Conservation (phyloP, 176 grass and related monocot species). For the Dactylis glomerata region DNA sequence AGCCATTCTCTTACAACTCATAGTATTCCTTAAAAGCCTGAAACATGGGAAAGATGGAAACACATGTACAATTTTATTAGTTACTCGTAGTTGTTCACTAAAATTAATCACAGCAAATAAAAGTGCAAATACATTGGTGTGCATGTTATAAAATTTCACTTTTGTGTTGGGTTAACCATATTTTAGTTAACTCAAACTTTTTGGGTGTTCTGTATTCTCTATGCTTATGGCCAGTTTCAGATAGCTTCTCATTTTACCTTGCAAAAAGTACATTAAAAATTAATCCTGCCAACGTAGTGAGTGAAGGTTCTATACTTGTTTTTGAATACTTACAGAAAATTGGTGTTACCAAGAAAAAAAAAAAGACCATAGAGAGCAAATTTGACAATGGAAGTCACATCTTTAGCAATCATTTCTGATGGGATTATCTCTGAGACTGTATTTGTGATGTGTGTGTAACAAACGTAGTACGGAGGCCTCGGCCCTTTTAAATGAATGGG, state of each 20-base stretch:
- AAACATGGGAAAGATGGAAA: neutral
- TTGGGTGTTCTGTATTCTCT: neutral
- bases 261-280: neutral
- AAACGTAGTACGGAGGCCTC: neutral
- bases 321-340: neutral
- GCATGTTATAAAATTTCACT: neutral
- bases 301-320: neutral
- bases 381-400: neutral
- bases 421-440: neutral
- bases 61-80: neutral
- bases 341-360: neutral
- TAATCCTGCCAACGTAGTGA: neutral
- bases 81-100: neutral
- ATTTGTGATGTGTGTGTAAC: neutral
- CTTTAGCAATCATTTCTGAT: neutral
- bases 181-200: neutral
- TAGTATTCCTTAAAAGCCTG: neutral
- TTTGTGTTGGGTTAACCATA: neutral
- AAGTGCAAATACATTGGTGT: neutral
- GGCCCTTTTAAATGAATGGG: neutral
- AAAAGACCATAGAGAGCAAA: conserved; percentile 1
- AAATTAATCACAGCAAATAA: neutral
- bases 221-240: neutral
- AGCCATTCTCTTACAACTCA: neutral
- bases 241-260: neutral